These are phyloP conservation scores for Cyberlindnera xishuangbannaensis DNA, from an alignment of 805 yeast genomes.

Conservation along the genomic window DNA sequence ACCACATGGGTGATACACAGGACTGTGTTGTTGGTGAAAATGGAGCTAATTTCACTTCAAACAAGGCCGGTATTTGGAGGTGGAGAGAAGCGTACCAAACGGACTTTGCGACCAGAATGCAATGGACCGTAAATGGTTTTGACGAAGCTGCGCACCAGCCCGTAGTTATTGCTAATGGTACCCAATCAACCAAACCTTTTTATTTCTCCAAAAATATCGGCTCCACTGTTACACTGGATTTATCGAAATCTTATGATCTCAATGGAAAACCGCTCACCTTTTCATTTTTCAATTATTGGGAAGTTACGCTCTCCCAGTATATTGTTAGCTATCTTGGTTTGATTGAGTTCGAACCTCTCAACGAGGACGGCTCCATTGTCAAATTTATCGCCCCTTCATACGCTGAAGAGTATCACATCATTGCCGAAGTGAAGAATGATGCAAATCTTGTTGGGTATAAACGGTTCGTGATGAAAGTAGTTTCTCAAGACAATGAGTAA, in stretches of 20 bases:
- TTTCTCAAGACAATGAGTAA: too few species aligned
- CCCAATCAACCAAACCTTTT: constrained; percentile 20
- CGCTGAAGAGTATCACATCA: constrained; percentile 20
- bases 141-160: constrained; percentile 23
- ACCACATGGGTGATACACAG: constrained; percentile 21
- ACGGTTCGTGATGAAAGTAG: too few species aligned
- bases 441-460: neutral
- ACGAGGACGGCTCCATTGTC: too few species aligned
- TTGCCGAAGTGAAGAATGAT: constrained; percentile 18
- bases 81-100: constrained; percentile 29
- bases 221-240: constrained; percentile 1
- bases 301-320: too few species aligned
- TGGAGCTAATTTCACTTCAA: constrained; percentile 17
- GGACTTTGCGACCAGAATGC: constrained; percentile 29
- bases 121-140: constrained; percentile 28
- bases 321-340: too few species aligned
- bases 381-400: too few species aligned
- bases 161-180: constrained; percentile 21
- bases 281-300: too few species aligned
- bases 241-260: constrained; percentile 6
- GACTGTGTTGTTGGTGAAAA: constrained; percentile 15
- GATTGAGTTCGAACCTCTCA: too few species aligned
- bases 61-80: constrained; percentile 30
- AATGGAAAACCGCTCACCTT: too few species aligned
- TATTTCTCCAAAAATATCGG: constrained; percentile 10